Base-by-base conservation (phyloP, 371 early-diverging fungal species). In the Batrachochytrium dendrobatidis region DNA sequence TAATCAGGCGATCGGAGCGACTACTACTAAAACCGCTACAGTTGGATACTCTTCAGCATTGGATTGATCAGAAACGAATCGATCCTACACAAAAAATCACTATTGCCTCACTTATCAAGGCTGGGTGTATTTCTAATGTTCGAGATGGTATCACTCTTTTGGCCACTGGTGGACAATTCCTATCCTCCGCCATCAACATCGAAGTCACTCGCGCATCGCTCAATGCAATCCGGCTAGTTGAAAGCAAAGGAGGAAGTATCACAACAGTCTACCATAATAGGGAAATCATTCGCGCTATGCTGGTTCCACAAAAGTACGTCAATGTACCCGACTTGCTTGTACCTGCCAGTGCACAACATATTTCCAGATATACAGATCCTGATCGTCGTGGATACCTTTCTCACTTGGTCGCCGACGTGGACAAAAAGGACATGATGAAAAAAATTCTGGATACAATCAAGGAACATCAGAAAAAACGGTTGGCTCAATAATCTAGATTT, bases 1-100 rank as follows among this genome's bases (percentile, higher is more conserved):
- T 18, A n/a, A 50, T 7, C 29, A 20, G 15, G 39, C 20, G 39
- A 15, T 39, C 39, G 20, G 49, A 24, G 20, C 55, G 56, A 39
- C 61, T 44, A 20, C 26, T 56, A 1, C 33, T 60, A 10, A 31
- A 60, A 7, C 60, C 63, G 6, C 66, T 95, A 62, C 87, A 88
- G 61, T 73, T 95, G 67, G 95, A 95, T 74, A 80, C 85, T 35
- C 71, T 97, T 64, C 93, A 95, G 73, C 86, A 88, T 70, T 94
- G 91, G 88, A 88, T 95, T 59, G 84, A 87, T 57, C 78, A 74
- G 0, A 92, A 93, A 17, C 82, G 95, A 30, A 67, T 97, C 48
- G 92, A 95, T 67, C 73, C 90, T 5, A 67, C 79, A 10, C 80
- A 88, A 60, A 73, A 84, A 2, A 92, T 97, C 58, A 92, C 93